Percentiles rank a stretch among this genome's conserved stretches.
Evolutionary conservation across 768 basidiomycete species (phyloP).

Genomic region (Lyophyllum shimeji): DNA sequence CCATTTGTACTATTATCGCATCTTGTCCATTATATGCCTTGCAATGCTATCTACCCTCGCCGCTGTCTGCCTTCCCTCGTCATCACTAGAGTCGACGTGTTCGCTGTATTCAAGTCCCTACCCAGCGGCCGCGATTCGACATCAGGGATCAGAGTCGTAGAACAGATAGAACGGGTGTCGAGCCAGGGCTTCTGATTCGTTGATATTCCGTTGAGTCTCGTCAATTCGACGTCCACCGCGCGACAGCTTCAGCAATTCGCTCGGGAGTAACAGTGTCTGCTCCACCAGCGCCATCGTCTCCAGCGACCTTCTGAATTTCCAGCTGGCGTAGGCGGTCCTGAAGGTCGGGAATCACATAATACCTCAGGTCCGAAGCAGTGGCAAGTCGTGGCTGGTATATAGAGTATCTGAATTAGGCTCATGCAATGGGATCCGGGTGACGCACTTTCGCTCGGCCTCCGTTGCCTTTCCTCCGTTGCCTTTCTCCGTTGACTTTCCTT

Average conservation of each 20-base stretch:
- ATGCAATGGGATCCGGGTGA: neutral
- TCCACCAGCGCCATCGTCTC: constrained; percentile 48
- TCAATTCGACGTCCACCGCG: no score
- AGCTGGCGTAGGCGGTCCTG: constrained; percentile 66
- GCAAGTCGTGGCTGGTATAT: constrained; percentile 59
- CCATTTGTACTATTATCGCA: no score
- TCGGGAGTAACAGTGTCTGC: constrained; percentile 80
- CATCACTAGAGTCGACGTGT: no score
- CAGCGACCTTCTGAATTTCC: constrained; percentile 69
- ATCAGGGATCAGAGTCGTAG: no score
- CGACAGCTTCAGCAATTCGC: constrained; percentile 28
- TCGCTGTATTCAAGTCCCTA: no score
- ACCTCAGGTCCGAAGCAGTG: constrained; percentile 87
- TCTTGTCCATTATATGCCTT: no score
- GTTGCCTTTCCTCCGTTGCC: constrained; percentile 42
- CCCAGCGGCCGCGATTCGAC: no score
- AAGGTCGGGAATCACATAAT: constrained; percentile 91
- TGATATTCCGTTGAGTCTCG: no score
- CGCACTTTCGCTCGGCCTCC: constrained; percentile 82
- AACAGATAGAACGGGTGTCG: no score
- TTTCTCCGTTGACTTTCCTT: constrained; percentile 33
- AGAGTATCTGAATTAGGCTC: constrained; percentile 10
- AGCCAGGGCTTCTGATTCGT: no score
- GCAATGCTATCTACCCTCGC: no score
- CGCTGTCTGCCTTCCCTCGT: no score